Base-by-base conservation (phyloP, 2,329 filamentous ascomycete genomes). In the Dactylellina leptospora region DNA sequence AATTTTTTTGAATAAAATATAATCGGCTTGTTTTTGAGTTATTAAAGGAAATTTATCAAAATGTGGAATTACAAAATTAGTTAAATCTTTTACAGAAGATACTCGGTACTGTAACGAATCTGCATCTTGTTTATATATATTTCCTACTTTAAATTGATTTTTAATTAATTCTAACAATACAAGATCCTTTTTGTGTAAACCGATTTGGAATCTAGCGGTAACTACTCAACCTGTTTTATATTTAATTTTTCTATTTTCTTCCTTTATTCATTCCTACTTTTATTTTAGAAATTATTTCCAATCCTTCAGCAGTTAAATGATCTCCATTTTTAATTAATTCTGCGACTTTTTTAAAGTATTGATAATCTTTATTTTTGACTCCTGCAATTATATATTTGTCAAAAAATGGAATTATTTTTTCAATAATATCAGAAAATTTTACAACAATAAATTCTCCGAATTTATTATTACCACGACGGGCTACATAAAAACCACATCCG, bases 351-450 rank as follows among this genome's bases (percentile, higher is more conserved):
- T 45, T 42, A 44, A 54, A 64, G n/a, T 54, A 8, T 58, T 54
- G 27, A 54, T 40, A 64, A 55, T 64, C 60, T 44, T 55, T 2
- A 30, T 13, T 2, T 58, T 64, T 64, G 3, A 64, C 45, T 30
- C 50, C 60, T 58, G 27, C 36, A 64, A 64, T 64, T 42, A 3
- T 33, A 64, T 58, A 54, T 54, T 64, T 64, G 9, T 54, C 25
- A 38, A 54, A 64, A 36, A 64, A 64, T 20, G 48, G 60, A 45
- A 64, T 64, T 16, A 64, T 64, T 45, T 54, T 64, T 42, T 64
- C 50, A 10, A 18, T 54, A 25, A 64, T 40, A 56, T 64, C 42
- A 53, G 33, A 44, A 33, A 40, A 38, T 54, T 64, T 64, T 54
- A 30, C 23, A 42, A 64, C 48, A 53, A 42, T 20, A 22, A 64